Base-by-base conservation (phyloP, 108 stramenopile genomes). In the Aurantiochytrium sp. region DNA sequence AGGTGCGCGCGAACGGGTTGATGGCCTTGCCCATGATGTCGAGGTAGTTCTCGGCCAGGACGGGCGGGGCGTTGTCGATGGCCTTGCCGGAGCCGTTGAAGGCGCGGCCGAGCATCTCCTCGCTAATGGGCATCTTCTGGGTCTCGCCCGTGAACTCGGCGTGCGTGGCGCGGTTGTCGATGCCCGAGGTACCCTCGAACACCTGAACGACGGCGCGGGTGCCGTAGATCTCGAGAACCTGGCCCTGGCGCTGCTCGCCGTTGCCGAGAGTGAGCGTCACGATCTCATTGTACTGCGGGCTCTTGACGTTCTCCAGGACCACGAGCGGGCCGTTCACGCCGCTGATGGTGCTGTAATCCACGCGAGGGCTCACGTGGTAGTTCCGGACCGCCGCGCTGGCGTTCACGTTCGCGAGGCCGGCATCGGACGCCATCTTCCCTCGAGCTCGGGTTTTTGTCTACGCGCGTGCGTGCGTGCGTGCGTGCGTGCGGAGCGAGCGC, bases 21-120 rank as follows among this genome's bases (percentile, higher is more conserved):
- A 98, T 98, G 85, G 99, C 97, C 94, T 97, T 97, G 37, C 99
- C 99, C 92, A 97, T 97, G 90, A 99, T 99, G 91, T 99, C 99
- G 15, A 98, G 92, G 92, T 97, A 98, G 69, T 96, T 96, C 93
- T 99, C 98, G 41, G 99, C 96, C n/a, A 99, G 94, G 69, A 99
- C 98, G 88, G 97, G 96, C 32, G 99, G 99, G 37, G 97, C 98
- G 85, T 87, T 90, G 91, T 99, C 99, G 91, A 98, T 99, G 73
- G 97, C 97, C 92, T 97, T 97, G 89, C 99, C 99, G 88, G 96
- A 97, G 37, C 99, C 99, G 91, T 99, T 98, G 95, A 99, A 99
- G 88, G 95, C 93, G 27, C 97, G 93, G 45, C 97, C 93, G 4
- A 94, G 91, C 98, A 99, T 98, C 93, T 99, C 99, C 89, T 99